Percentiles rank a stretch among this genome's conserved stretches.
phyloP scores from a whole-genome alignment of 345 rosid genomes.

The Carallia brachiata region DNA sequence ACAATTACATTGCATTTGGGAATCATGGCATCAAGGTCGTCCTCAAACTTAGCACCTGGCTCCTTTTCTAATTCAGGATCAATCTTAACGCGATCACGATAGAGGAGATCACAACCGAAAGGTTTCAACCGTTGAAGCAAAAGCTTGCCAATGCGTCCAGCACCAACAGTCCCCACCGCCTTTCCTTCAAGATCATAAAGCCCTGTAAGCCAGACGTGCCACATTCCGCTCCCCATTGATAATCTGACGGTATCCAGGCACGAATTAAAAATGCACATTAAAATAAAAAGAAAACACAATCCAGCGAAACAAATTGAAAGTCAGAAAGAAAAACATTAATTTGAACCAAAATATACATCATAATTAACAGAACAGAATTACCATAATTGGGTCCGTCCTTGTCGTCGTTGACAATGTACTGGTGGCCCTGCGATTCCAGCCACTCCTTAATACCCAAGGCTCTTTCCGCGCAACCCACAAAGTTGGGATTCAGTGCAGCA shows the following conservation, averaged over 20 bases:
- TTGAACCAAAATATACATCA: background rate
- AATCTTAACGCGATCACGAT: constrained; percentile 78
- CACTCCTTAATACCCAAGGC: constrained; percentile 74
- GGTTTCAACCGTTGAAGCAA: constrained; percentile 88
- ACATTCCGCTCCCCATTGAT: constrained; percentile 87
- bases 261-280: constrained; percentile 25
- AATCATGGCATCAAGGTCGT: constrained; percentile 76
- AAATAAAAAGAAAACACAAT: background rate
- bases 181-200: constrained; percentile 97
- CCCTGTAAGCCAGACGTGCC: constrained; percentile 73
- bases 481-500: constrained; percentile 68
- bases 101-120: constrained; percentile 80
- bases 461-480: constrained; percentile 73
- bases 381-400: constrained; percentile 82
- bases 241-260: constrained; percentile 88
- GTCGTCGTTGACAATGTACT: constrained; percentile 86
- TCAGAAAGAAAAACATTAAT: background rate
- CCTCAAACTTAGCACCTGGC: constrained; percentile 72
- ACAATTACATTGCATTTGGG: constrained; percentile 83
- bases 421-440: constrained; percentile 85
- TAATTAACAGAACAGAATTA: constrained; percentile 15
- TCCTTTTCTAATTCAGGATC: constrained; percentile 67
- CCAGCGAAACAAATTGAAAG: background rate
- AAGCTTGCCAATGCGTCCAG: constrained; percentile 85
- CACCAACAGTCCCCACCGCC: constrained; percentile 89